phyloP scores from a whole-genome alignment of 371 early-diverging fungal genomes.

The Blakeslea trispora region DNA sequence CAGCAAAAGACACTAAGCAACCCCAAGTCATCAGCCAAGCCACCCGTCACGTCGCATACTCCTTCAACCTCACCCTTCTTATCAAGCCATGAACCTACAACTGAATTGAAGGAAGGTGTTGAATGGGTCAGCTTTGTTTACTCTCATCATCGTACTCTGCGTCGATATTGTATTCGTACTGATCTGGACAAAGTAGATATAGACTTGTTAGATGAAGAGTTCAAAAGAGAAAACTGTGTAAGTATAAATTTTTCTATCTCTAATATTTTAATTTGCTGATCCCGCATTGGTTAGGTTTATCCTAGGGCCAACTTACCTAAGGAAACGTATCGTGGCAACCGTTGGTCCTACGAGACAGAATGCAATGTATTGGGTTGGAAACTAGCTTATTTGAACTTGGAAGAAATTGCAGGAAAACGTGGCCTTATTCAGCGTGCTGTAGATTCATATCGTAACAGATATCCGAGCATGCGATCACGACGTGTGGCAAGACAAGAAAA shows the following conservation, averaged over 20 bases:
- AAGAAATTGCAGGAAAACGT: conserved; percentile 78
- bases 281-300: conserved; percentile 25
- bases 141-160: conserved; percentile 55
- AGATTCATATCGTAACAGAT: conserved; percentile 87
- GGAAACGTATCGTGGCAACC: conserved; percentile 79
- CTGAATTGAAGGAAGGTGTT: conserved; percentile 48
- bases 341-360: conserved; percentile 46
- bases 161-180: conserved; percentile 71
- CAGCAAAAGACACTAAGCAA: conserved; percentile 1
- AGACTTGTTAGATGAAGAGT: conserved; percentile 29
- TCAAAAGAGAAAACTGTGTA: conserved; percentile 41
- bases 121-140: conserved; percentile 69
- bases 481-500: conserved; percentile 82
- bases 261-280: not conserved
- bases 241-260: not conserved
- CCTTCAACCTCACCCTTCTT: conserved; percentile 14
- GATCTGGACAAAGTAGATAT: conserved; percentile 69
- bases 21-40: conserved; percentile 20
- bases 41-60: conserved; percentile 14
- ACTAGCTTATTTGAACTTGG: conserved; percentile 70
- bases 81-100: conserved; percentile 36
- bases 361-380: conserved; percentile 39
- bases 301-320: conserved; percentile 69
- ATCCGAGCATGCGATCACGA: conserved; percentile 76
- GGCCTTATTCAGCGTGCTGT: conserved; percentile 94